These are phyloP conservation scores for Aspergillus bertholletiae DNA, from an alignment of 495 filamentous ascomycete species.

Conservation along the genomic window DNA sequence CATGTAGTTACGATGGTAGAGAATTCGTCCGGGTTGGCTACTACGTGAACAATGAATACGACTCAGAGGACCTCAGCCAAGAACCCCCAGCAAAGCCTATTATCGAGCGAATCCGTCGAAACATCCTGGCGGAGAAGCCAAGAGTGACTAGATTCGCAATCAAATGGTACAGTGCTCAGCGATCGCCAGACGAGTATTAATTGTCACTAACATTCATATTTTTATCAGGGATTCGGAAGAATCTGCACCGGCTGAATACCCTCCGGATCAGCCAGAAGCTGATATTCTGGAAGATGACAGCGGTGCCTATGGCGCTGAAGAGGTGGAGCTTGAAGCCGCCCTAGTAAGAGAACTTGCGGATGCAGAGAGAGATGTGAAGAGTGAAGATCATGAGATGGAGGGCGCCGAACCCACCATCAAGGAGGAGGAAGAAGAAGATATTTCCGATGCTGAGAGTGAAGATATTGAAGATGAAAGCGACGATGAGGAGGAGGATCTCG, in stretches of 20 bases:
- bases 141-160: conserved; percentile 97
- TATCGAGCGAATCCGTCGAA: conserved; percentile 85
- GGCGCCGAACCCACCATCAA: conserved; percentile 60
- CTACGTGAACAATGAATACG: conserved; percentile 99
- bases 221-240: conserved; percentile 84
- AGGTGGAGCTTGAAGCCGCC: conserved; percentile 51
- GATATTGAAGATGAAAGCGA: conserved; percentile 95
- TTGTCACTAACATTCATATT: not conserved
- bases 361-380: conserved; percentile 45
- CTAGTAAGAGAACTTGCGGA: conserved; percentile 58
- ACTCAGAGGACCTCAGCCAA: conserved; percentile 78
- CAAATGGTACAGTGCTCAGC: conserved; percentile 69
- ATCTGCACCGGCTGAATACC: conserved; percentile 91
- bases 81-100: conserved; percentile 89
- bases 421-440: conserved; percentile 68
- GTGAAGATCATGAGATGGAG: conserved; percentile 80
- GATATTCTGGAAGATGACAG: conserved; percentile 82
- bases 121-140: conserved; percentile 94
- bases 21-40: conserved; percentile 99
- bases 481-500: conserved; percentile 81
- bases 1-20: conserved; percentile 91
- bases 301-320: conserved; percentile 79
- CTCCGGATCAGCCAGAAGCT: conserved; percentile 94
- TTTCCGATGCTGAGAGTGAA: conserved; percentile 84
- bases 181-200: not conserved